Base-by-base conservation (phyloP, 129 eudicot species). In the Saposhnikovia divaricata region DNA sequence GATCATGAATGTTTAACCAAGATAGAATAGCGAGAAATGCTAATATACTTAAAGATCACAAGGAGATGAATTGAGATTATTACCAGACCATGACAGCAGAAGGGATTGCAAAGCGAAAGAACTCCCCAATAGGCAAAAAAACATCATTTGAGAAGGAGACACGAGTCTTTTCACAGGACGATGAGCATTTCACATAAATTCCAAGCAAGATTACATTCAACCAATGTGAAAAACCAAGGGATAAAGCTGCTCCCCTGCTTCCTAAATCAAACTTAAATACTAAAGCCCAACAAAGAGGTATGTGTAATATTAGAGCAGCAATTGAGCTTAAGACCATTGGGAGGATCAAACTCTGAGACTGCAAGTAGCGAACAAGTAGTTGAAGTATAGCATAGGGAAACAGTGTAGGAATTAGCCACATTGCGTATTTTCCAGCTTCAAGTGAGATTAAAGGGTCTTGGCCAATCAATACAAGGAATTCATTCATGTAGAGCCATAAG, bases 271-370 rank as follows among this genome's bases (percentile, higher is more conserved):
- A 72, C 79, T 75, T 81, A 45, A 83, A 87, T 14, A 89, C 83
- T 2, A 89, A 80, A 57, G 79, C 79, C 93, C 91, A 87, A 83
- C 89, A 83, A 50, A 85, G 12, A 12, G 89, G 89, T 31, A 85
- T 23, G 2, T 89, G 93, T 51, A 88, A 59, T 61, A 82, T 78
- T 2, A 89, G 81, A 21, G 81, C 75, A 7, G 12, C 73, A 44
- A 85, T 18, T 23, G 93, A 85, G 85, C 82, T 87, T 73, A 89
- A 77, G 3, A 87, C 77, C 91, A 89, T 87, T 13, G 93, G 91
- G 16, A 87, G 47, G 37, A 85, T 76, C 78, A 89, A 70, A 68
- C 89, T 87, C 77, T 89, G 93, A 12, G 93, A 71, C 51, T 77
- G 85, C 70, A 89, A 84, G 84, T 87, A 87, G 21, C 93, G 87